Conservation (phyloP, 2,329 filamentous ascomycete genomes). For the Penicillium polonicum region DNA sequence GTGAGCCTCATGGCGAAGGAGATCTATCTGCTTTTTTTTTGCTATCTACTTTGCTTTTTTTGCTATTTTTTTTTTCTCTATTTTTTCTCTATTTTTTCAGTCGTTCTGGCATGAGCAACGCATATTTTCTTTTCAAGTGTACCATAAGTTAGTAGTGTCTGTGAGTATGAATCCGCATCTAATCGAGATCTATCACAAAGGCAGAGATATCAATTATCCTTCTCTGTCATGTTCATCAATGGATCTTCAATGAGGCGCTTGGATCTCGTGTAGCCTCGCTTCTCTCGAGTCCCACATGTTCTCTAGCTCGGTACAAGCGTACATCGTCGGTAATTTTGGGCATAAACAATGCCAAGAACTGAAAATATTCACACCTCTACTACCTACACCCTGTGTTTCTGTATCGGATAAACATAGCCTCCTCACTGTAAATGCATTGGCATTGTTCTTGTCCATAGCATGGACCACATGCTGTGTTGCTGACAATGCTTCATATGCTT, state of each 20-base stretch:
- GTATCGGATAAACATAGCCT: not conserved
- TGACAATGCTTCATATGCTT: not conserved
- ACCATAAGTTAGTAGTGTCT: slow-evolving; percentile 5
- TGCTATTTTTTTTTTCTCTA: not conserved
- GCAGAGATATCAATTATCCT: not conserved
- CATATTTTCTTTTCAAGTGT: slow-evolving; percentile 10
- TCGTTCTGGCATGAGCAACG: not conserved
- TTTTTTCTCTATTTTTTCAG: not conserved
- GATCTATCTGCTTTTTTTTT: slow-evolving; percentile 2
- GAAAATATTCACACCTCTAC: not conserved
- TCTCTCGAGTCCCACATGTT: not conserved
- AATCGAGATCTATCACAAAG: slow-evolving; percentile 3
- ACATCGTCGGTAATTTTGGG: not conserved
- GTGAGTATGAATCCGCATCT: not conserved
- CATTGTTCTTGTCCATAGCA: not conserved
- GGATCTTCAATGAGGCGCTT: slow-evolving; percentile 1
- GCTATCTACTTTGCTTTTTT: not conserved
- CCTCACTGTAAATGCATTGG: not conserved
- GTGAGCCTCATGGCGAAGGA: not conserved
- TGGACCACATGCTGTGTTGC: not conserved
- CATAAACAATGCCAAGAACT: not conserved
- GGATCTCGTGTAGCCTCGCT: not conserved
- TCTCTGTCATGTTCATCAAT: slow-evolving; percentile 9
- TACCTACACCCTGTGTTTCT: not conserved
- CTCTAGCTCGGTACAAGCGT: not conserved